phyloP scores from a whole-genome alignment of 257 asterid species.

The Striga asiatica region DNA sequence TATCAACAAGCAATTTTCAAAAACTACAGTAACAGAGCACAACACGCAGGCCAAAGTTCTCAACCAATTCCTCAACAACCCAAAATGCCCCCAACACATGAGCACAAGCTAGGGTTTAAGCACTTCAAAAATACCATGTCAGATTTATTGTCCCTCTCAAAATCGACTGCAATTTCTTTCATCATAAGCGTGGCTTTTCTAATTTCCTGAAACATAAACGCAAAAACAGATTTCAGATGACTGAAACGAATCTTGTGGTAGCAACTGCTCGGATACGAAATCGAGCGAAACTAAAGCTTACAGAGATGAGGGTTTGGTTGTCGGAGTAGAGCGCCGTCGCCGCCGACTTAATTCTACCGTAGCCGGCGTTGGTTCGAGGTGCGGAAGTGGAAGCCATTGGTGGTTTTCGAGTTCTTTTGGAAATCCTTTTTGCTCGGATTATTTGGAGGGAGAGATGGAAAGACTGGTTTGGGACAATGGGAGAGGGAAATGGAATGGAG shows the following conservation, averaged over 20 bases:
- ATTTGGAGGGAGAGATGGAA: too few relatives aligned
- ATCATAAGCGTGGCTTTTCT: constrained; percentile 46
- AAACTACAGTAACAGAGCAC: not conserved
- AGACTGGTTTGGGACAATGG: too few relatives aligned
- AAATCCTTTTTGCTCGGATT: not conserved
- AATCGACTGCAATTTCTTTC: constrained; percentile 67
- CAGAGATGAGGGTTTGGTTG: constrained; percentile 54
- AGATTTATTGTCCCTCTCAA: constrained; percentile 52
- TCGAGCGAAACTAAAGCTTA: constrained; percentile 19
- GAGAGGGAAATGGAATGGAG: too few relatives aligned
- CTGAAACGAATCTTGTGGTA: not conserved
- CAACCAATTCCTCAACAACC: not conserved
- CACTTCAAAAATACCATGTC: constrained; percentile 36
- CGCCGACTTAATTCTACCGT: constrained; percentile 47
- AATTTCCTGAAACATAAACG: constrained; percentile 47
- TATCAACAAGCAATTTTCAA: too few relatives aligned
- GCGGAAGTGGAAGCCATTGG: constrained; percentile 83
- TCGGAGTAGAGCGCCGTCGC: constrained; percentile 46
- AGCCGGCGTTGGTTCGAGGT: constrained; percentile 33
- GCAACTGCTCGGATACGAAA: not conserved
- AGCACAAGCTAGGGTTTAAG: constrained; percentile 29
- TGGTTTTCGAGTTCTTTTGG: not conserved
- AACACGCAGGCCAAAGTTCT: not conserved
- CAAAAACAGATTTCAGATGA: not conserved
- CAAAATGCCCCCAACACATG: not conserved